Conservation (phyloP, 768 basidiomycete species). For the Russula vinacea region DNA sequence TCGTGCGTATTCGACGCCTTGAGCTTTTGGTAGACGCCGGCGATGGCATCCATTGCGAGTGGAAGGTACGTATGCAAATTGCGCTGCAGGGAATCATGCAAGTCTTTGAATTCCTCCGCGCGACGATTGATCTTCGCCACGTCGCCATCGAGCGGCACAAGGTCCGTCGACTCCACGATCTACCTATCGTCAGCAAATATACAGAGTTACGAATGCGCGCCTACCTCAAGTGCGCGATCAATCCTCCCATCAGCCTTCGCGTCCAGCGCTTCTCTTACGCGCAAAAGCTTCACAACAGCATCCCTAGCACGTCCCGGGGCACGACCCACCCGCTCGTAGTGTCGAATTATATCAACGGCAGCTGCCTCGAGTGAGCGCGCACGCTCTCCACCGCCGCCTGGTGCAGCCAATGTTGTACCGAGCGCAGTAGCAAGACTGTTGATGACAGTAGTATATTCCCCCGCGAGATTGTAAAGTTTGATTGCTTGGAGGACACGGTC, state of each 20-base stretch:
- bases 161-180: conserved; percentile 83
- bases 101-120: conserved; percentile 85
- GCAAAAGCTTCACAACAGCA: conserved; percentile 68
- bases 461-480: conserved; percentile 92
- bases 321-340: conserved; percentile 75
- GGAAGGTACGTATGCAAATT: conserved; percentile 87
- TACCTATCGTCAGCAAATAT: conserved; percentile 35
- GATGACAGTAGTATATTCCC: conserved; percentile 85
- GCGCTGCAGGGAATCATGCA: conserved; percentile 82
- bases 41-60: conserved; percentile 89
- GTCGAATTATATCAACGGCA: conserved; percentile 71
- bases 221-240: conserved; percentile 80
- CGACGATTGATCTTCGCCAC: conserved; percentile 78
- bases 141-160: conserved; percentile 85
- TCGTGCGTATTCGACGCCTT: conserved; percentile 73
- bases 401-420: conserved; percentile 74
- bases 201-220: conserved; percentile 33
- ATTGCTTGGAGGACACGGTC: conserved; percentile 87
- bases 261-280: conserved; percentile 77
- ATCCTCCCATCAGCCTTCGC: conserved; percentile 67
- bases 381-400: conserved; percentile 56
- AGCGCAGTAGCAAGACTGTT: conserved; percentile 83
- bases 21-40: conserved; percentile 71
- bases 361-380: conserved; percentile 66
- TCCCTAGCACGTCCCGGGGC: conserved; percentile 70